A percentile compares a stretch with the other conserved stretches of the same genome.
phyloP scores from a whole-genome alignment of 371 early-diverging fungal species.

The Mortierella sp. region DNA sequence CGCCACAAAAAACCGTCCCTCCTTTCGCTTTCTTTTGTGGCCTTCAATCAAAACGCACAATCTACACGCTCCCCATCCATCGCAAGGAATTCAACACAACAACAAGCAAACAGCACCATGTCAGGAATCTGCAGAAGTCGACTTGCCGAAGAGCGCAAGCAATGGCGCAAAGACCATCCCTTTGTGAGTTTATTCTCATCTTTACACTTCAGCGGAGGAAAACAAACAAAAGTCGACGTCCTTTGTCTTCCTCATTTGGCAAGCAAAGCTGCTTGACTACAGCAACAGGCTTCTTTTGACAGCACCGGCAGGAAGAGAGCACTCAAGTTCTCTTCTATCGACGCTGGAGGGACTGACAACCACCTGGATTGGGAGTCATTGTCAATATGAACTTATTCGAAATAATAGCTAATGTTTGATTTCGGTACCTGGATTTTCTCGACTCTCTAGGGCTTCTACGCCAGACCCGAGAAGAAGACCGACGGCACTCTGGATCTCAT shows the following conservation, averaged over 20 bases:
- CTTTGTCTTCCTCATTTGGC: constrained; percentile 11
- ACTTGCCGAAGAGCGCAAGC: constrained; percentile 95
- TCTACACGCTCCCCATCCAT: neutral
- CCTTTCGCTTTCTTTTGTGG: neutral
- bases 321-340: neutral
- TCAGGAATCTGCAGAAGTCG: constrained; percentile 84
- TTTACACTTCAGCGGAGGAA: neutral
- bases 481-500: constrained; percentile 89
- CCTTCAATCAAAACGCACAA: neutral
- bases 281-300: neutral
- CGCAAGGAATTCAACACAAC: constrained; percentile 5
- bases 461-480: constrained; percentile 86
- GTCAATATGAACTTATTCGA: neutral
- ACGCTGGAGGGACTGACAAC: neutral
- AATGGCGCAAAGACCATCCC: constrained; percentile 98
- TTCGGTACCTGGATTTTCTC: constrained; percentile 7
- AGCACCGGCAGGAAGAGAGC: neutral
- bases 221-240: neutral
- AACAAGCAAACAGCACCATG: constrained; percentile 34
- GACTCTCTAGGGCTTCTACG: constrained; percentile 81
- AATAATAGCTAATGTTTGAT: neutral
- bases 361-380: neutral
- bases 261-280: neutral
- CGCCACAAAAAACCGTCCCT: neutral
- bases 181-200: constrained; percentile 67